These are phyloP conservation scores for Hortaea werneckii DNA, from an alignment of 2,329 filamentous ascomycete genomes.

Conservation along the genomic window DNA sequence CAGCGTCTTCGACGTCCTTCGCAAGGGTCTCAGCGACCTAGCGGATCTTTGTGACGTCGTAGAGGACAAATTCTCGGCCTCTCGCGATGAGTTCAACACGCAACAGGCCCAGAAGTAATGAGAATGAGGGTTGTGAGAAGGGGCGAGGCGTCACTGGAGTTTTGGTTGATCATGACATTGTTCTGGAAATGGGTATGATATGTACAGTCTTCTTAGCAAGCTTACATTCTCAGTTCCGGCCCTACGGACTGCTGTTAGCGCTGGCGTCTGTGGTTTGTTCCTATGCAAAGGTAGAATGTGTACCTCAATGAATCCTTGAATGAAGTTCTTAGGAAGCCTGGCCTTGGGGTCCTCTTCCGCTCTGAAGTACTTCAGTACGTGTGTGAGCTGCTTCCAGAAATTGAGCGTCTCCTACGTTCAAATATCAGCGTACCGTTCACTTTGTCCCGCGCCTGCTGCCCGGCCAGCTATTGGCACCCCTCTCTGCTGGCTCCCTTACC, in stretches of 20 bases:
- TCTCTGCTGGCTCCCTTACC: conserved; percentile 41
- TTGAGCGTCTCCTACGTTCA: conserved; percentile 80
- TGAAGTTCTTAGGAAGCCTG: conserved; percentile 78
- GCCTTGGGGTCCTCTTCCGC: conserved; percentile 69
- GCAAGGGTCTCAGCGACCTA: conserved; percentile 81
- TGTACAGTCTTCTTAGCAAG: conserved; percentile 13
- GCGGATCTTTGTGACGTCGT: conserved; percentile 91
- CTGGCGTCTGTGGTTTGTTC: not conserved
- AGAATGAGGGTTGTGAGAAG: not conserved
- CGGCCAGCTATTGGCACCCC: not conserved
- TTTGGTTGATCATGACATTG: not conserved
- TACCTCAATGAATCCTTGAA: conserved; percentile 90
- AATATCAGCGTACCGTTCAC: not conserved
- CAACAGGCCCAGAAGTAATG: conserved; percentile 16
- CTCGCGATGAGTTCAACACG: conserved; percentile 52
- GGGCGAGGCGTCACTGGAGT: not conserved
- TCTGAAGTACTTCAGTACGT: conserved; percentile 95
- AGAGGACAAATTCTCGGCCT: conserved; percentile 71
- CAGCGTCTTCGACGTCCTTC: conserved; percentile 71
- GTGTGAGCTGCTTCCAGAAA: conserved; percentile 95
- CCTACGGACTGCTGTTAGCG: conserved; percentile 7
- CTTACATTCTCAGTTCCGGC: conserved; percentile 9
- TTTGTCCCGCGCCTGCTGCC: not conserved
- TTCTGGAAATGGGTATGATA: conserved; percentile 13
- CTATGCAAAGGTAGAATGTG: not conserved